These are phyloP conservation scores for Podila epicladia DNA, from an alignment of 192 early-diverging fungal species.

Conservation along the genomic window DNA sequence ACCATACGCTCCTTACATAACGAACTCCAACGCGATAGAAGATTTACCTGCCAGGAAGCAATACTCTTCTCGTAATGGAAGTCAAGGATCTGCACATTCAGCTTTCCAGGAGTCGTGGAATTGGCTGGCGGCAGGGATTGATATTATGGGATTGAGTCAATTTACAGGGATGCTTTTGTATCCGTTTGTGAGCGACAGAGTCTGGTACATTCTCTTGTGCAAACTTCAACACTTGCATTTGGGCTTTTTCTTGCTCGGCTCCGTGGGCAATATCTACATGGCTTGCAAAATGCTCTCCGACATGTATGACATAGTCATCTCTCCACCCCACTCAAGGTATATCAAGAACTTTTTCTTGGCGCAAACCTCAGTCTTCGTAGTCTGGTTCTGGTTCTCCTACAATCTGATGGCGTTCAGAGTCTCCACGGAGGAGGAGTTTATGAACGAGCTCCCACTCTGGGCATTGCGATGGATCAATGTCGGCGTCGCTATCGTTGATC, in stretches of 20 bases:
- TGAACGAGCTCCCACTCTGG: slow-evolving; percentile 65
- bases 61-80: background rate
- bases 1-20: slow-evolving; percentile 29
- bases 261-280: slow-evolving; percentile 60
- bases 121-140: slow-evolving; percentile 25
- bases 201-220: slow-evolving; percentile 60
- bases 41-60: background rate
- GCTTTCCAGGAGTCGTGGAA: slow-evolving; percentile 21
- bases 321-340: slow-evolving; percentile 30
- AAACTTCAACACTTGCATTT: slow-evolving; percentile 62
- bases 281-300: slow-evolving; percentile 63
- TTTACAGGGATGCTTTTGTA: slow-evolving; percentile 41
- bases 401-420: slow-evolving; percentile 62
- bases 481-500: slow-evolving; percentile 62
- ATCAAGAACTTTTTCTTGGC: slow-evolving; percentile 56
- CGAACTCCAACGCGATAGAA: slow-evolving; percentile 18
- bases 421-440: slow-evolving; percentile 56
- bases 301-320: slow-evolving; percentile 62
- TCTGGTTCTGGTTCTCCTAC: slow-evolving; percentile 66
- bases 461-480: slow-evolving; percentile 65
- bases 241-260: slow-evolving; percentile 67
- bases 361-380: slow-evolving; percentile 52
- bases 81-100: background rate
- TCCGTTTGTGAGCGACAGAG: slow-evolving; percentile 57
- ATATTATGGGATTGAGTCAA: slow-evolving; percentile 36